Evolutionary conservation across 78 protist genomes (phyloP), one percentile per base, ranked within the genome.

Genomic region (Dictyostelium brefeldianum): DNA sequence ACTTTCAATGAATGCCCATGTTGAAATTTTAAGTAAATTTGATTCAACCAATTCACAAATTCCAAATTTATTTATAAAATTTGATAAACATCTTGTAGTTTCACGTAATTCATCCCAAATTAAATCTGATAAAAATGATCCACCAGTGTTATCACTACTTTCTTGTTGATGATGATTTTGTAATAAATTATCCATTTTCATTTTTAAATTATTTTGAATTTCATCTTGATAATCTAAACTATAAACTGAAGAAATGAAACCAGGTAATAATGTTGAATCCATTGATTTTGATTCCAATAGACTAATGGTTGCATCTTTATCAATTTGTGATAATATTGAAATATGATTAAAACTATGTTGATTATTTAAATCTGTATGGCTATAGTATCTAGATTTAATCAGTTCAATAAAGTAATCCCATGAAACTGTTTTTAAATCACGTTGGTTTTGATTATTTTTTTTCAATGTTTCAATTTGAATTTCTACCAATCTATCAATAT

Each of bases 21-120:
- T 87, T 29, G 93, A 51, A 20, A 87, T 41, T 18, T 64, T 75
- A 0, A 87, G 46, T 50, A 87, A 71, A 5, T 80, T 80, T 1
- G 36, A 54, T 48, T 51, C 93, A 31, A 50, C n/a, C 4, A 51
- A 56, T 1, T 41, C 47, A 2, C 20, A 17, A 5, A 74, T 29
- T 46, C 93, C 93, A 77, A 78, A 87, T 47, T 56, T 74, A 78
- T 87, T 87, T 62, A 87, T 87, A 17, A 36, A 87, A 14, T 80
- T 71, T 62, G 93, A 56, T 18, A 87, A 50, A n/a, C 70, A 77
- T 29, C 93, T 46, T 9, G 78, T 50, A 0, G 62, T 25, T 20
- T 87, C 93, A 22, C 78, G 25, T 20, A 87, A 25, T 29, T 87
- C 93, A 12, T 87, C 93, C 93, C 93, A 87, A n/a, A 87, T 47